Percentiles rank a stretch among this genome's conserved stretches.
Conservation (phyloP, 2,329 filamentous ascomycete species). For the Sordariomycetes sp. region DNA sequence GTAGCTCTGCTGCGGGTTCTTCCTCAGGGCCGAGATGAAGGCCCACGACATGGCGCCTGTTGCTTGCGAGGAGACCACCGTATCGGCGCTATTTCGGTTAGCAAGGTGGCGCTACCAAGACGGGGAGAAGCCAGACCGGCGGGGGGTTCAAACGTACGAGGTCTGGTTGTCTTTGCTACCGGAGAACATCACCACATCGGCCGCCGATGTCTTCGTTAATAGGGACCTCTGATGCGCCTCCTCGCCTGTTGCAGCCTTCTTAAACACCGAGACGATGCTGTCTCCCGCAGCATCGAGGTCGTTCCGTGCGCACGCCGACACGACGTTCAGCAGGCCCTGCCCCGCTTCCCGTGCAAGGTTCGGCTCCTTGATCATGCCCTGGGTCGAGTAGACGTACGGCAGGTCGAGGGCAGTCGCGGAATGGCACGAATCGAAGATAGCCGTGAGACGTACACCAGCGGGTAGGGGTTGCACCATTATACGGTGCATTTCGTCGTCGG, state of each 20-base stretch:
- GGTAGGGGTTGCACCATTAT: slow-evolving; percentile 54
- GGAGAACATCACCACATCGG: slow-evolving; percentile 96
- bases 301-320: slow-evolving; percentile 52
- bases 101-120: not conserved
- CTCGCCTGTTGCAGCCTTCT: slow-evolving; percentile 75
- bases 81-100: slow-evolving; percentile 60
- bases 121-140: not conserved
- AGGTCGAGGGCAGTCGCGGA: slow-evolving; percentile 56
- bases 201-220: slow-evolving; percentile 84
- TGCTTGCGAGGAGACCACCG: slow-evolving; percentile 80
- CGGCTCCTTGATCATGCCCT: slow-evolving; percentile 58
- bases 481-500: slow-evolving; percentile 73
- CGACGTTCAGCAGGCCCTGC: slow-evolving; percentile 48
- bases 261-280: slow-evolving; percentile 73
- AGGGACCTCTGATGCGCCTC: slow-evolving; percentile 72
- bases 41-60: slow-evolving; percentile 98
- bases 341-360: slow-evolving; percentile 59
- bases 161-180: slow-evolving; percentile 96
- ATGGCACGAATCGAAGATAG: slow-evolving; percentile 57
- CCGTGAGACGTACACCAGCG: slow-evolving; percentile 47
- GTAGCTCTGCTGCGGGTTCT: slow-evolving; percentile 97
- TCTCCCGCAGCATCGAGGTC: slow-evolving; percentile 69
- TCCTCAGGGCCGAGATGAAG: slow-evolving; percentile 85
- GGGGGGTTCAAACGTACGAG: slow-evolving; percentile 47
- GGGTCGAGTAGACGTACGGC: slow-evolving; percentile 59